phyloP scores from a whole-genome alignment of 169 alveolate species.

The Eimeria sp. region DNA sequence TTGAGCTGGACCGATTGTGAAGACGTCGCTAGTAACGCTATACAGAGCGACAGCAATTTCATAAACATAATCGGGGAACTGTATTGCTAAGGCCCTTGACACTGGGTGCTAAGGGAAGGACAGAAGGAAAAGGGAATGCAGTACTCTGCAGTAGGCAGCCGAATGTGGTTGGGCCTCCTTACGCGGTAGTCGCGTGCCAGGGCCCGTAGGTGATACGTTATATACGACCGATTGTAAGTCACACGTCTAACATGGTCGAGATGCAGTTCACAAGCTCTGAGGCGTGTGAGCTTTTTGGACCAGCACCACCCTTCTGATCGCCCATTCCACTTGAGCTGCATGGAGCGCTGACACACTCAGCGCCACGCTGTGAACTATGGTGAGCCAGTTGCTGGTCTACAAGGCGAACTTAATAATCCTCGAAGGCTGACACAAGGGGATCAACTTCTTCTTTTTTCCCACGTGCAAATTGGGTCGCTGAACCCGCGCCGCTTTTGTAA shows the following conservation, averaged over 20 bases:
- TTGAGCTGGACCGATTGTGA: background rate
- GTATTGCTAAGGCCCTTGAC: background rate
- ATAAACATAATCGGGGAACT: background rate
- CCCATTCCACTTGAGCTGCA: background rate
- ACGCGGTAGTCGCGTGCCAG: background rate
- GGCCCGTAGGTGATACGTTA: background rate
- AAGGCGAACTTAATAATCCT: constrained; percentile 23
- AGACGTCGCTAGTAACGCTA: background rate
- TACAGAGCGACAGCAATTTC: background rate
- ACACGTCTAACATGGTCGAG: background rate
- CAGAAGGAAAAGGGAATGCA: background rate
- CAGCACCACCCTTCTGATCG: background rate
- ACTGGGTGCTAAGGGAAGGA: background rate
- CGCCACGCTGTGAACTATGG: background rate
- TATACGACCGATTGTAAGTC: background rate
- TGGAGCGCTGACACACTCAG: background rate
- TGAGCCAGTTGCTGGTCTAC: background rate
- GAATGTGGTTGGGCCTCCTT: background rate
- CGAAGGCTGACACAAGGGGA: constrained; percentile 22
- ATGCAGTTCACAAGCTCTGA: background rate
- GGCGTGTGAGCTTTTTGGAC: background rate
- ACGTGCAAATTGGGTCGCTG: background rate
- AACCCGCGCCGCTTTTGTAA: background rate
- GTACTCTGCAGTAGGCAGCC: background rate
- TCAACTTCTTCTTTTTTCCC: background rate